Conservation (phyloP, 345 rosid species). For the Streptanthus diversifolius region DNA sequence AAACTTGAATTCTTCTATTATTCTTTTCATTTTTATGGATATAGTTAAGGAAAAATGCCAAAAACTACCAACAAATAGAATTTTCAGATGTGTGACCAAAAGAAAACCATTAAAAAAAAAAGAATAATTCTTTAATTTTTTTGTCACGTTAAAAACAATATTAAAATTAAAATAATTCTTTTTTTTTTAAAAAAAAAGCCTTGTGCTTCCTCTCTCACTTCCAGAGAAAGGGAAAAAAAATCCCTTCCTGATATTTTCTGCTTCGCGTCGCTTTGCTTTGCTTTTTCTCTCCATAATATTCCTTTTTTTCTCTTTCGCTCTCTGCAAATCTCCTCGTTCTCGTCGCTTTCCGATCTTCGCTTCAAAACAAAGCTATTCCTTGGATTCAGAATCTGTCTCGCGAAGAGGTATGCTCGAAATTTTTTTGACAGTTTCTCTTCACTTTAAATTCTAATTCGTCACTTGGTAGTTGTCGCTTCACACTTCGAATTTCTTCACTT, state of each 20-base stretch:
- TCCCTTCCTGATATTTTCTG: slow-evolving; percentile 29
- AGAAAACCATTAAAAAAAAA: not conserved
- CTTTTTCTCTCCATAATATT: slow-evolving; percentile 8
- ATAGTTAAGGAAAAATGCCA: not conserved
- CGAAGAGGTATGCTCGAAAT: slow-evolving; percentile 9
- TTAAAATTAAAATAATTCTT: no score
- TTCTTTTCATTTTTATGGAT: not conserved
- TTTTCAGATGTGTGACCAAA: not conserved
- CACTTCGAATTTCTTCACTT: slow-evolving; percentile 2
- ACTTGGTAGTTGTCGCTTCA: no score
- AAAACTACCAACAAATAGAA: slow-evolving; percentile 1
- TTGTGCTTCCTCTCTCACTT: slow-evolving; percentile 9
- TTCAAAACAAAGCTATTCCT: not conserved
- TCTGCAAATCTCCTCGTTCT: slow-evolving; percentile 26
- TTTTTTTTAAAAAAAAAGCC: not conserved
- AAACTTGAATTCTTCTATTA: not conserved
- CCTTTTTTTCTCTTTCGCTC: not conserved
- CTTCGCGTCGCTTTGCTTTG: slow-evolving; percentile 13
- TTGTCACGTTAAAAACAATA: not conserved
- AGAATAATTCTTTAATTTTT: not conserved
- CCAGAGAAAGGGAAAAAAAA: slow-evolving; percentile 11
- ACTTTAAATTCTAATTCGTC: slow-evolving; percentile 6
- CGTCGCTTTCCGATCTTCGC: slow-evolving; percentile 27
- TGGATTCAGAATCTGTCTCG: slow-evolving; percentile 6
- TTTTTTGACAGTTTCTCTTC: not conserved